Base-by-base conservation (phyloP, 345 rosid genomes). In the Luvunga scandens region DNA sequence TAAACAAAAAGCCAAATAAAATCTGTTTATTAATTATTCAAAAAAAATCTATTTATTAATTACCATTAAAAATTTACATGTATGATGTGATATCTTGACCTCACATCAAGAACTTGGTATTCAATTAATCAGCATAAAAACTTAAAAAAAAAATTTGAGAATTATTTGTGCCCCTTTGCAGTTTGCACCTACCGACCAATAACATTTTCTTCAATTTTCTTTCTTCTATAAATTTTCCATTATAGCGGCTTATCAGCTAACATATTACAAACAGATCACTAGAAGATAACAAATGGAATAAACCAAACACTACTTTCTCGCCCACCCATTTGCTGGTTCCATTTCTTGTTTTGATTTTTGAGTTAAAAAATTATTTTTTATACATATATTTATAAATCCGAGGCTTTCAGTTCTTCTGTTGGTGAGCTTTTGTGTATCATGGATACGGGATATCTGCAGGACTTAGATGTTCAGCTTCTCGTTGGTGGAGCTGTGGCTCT, bases 401-500 rank as follows among this genome's bases (percentile, higher is more conserved):
- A 14, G 42, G 31, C 21, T 45, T 25, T 42, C 34, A 14, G 14
- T 9, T 19, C 63, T 13, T 63, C 62, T 19, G n/a, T n/a, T 34
- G 34, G 34, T 59, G 62, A 61, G 56, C 25, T 16, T 27, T 21
- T 18, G 36, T 63, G 56, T 39, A 28, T 53, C 63, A 86, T 91
- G 97, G 94, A 90, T 81, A 75, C 92, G 85, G 93, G 82, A 24
- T 84, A 84, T 81, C 77, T 95, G 85, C 89, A 89, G 36, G 85
- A 93, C 56, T 65, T 87, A 68, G 95, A 95, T 76, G 85, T 78
- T 76, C 93, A 95, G 88, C 83, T 93, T 81, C 89, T 93, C 42
- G 82, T 81, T 64, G 99, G 91, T 55, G 88, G 88, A 53, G 93
- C 82, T 57, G 98, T 92, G 5, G 99, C 99, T 78, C 63, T 93